A percentile compares a stretch with the other conserved stretches of the same genome.
Evolutionary conservation across 2,329 filamentous ascomycete genomes (phyloP).

Genomic region (Pseudogymnoascus verrucosus): DNA sequence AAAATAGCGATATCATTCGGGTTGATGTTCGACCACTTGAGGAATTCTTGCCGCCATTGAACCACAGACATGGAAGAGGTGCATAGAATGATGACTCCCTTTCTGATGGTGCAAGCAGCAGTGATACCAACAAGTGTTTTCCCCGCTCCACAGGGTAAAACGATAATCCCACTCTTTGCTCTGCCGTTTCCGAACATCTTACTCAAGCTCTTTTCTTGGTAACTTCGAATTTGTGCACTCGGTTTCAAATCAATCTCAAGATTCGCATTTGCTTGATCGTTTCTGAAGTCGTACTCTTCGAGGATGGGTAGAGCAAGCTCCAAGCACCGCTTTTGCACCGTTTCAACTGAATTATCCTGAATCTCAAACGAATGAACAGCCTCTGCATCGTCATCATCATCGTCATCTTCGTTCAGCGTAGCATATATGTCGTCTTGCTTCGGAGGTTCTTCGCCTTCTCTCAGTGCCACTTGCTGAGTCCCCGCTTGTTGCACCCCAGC

Average conservation of each 20-base stretch:
- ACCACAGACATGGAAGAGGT: constrained; percentile 97
- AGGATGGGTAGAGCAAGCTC: constrained; percentile 80
- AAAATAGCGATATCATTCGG: constrained; percentile 91
- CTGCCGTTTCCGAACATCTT: constrained; percentile 99
- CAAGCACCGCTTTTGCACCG: constrained; percentile 82
- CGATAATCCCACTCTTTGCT: constrained; percentile 95
- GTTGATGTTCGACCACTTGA: constrained; percentile 98
- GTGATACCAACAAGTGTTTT: constrained; percentile 99
- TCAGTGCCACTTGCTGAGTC: constrained; percentile 35
- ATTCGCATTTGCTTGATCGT: constrained; percentile 81
- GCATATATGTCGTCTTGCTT: constrained; percentile 64
- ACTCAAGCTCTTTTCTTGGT: constrained; percentile 94
- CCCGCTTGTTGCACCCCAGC: constrained; percentile 73
- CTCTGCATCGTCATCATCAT: constrained; percentile 73
- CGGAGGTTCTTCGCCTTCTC: constrained; percentile 40
- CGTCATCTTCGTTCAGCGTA: constrained; percentile 69
- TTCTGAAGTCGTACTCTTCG: constrained; percentile 95
- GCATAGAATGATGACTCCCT: constrained; percentile 88
- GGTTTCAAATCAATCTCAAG: constrained; percentile 90
- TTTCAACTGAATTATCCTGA: constrained; percentile 70
- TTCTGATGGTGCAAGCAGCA: constrained; percentile 94
- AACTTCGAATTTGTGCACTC: constrained; percentile 81
- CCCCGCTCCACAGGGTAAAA: constrained; percentile 89
- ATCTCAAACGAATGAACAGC: constrained; percentile 94
- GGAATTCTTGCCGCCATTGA: constrained; percentile 92